Percentiles rank a stretch among this genome's conserved stretches.
These are phyloP conservation scores for Penicillium capsulatum DNA, from an alignment of 2,329 filamentous ascomycete genomes.

Conservation along the genomic window DNA sequence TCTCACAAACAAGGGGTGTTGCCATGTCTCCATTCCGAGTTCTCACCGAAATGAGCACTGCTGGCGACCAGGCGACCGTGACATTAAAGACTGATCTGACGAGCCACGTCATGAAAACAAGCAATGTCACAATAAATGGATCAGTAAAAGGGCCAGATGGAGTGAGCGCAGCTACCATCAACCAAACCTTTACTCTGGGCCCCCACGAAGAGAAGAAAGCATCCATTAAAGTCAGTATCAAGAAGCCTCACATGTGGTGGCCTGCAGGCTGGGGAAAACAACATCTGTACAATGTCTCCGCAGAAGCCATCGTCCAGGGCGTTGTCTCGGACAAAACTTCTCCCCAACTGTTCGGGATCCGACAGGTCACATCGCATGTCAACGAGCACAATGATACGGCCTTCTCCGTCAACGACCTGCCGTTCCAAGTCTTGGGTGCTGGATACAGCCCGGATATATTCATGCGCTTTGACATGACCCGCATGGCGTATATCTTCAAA, in stretches of 20 bases:
- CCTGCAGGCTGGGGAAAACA: slow-evolving; percentile 57
- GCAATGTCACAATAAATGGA: slow-evolving; percentile 22
- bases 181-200: slow-evolving; percentile 35
- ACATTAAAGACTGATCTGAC: slow-evolving; percentile 38
- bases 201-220: slow-evolving; percentile 41
- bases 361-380: slow-evolving; percentile 51
- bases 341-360: slow-evolving; percentile 49
- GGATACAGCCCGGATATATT: slow-evolving; percentile 62
- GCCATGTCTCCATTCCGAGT: slow-evolving; percentile 45
- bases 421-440: slow-evolving; percentile 58
- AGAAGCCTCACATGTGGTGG: slow-evolving; percentile 57
- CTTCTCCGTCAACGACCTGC: slow-evolving; percentile 54
- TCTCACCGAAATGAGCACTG: slow-evolving; percentile 43
- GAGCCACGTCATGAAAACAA: slow-evolving; percentile 27
- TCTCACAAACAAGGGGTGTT: slow-evolving; percentile 54
- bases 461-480: slow-evolving; percentile 51
- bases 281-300: slow-evolving; percentile 46
- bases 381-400: slow-evolving; percentile 53
- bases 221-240: slow-evolving; percentile 36
- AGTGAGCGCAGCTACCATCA: slow-evolving; percentile 22
- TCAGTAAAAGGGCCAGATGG: slow-evolving; percentile 17
- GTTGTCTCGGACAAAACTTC: slow-evolving; percentile 34
- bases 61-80: slow-evolving; percentile 39
- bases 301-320: slow-evolving; percentile 25
- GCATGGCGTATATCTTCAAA: slow-evolving; percentile 49